Base-by-base conservation (phyloP, 139 green algal genomes). In the Microglena sp. region DNA sequence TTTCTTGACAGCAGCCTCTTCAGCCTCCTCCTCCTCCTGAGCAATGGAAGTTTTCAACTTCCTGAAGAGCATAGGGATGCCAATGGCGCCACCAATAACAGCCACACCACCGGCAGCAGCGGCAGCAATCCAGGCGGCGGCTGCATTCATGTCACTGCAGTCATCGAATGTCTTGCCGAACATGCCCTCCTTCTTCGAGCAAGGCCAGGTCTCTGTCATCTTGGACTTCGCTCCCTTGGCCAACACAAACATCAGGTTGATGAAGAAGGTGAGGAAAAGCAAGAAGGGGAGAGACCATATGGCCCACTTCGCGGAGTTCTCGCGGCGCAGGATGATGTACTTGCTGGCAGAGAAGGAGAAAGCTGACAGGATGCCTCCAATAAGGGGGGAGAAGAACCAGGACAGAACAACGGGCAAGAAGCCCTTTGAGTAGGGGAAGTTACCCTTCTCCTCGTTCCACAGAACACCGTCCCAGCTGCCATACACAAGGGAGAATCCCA, bases 241-340 rank as follows among this genome's bases (percentile, higher is more conserved):
- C 4, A 80, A 65, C 30, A 80, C 74, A 55, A 80, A 71, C 8
- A 79, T 55, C 27, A 67, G 29, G 62, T 74, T 76, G 43, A 81
- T 69, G 55, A 76, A 81, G 32, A 76, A n/a, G 36, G 74, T 77
- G 65, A 72, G 45, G 28, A 69, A 27, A 4, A 82, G 33, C 0
- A 82, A 70, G 34, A 73, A 24, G 26, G 75, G 75, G 58, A 78
- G 64, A 2, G 45, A 54, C 45, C 43, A 77, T 61, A 81, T 72
- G 24, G 75, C 70, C 2, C 29, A 15, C 7, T 26, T 59, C 11
- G 62, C 60, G 4, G 56, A 64, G 64, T 79, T 75, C 27, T 53
- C 8, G 21, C 63, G 63, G 11, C 73, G 73, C 46, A 79, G 58
- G 31, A 79, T 69, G 65, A 43, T 22, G 0, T 62, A 1, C 33